Percentiles rank a stretch among this genome's conserved stretches.
Conservation (phyloP, 1,284 basidiomycete species). For the Cryptococcus sp. region DNA sequence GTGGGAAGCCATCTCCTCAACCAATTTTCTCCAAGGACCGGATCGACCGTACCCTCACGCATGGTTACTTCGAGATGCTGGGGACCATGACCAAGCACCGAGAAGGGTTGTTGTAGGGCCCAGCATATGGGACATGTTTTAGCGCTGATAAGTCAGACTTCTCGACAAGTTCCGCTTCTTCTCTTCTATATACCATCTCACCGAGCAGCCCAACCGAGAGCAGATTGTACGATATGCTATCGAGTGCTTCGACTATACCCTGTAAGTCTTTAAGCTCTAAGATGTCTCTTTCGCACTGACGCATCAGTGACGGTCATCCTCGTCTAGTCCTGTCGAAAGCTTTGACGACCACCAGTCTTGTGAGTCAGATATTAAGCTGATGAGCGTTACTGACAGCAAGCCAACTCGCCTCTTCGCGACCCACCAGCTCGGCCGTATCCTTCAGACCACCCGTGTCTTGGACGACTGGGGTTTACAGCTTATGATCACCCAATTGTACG, state of each 20-base stretch:
- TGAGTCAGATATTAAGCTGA: conserved; percentile 34
- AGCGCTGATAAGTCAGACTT: conserved; percentile 55
- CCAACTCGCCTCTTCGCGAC: conserved; percentile 84
- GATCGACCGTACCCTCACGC: conserved; percentile 76
- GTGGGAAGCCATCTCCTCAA: conserved; percentile 52
- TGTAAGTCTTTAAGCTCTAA: conserved; percentile 54
- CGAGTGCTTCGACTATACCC: conserved; percentile 83
- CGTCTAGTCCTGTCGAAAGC: conserved; percentile 89
- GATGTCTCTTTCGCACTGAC: conserved; percentile 3
- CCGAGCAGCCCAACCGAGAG: conserved; percentile 82
- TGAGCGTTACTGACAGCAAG: conserved; percentile 53
- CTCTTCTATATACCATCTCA: conserved; percentile 89
- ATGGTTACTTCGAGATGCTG: conserved; percentile 94
- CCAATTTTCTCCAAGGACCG: conserved; percentile 81
- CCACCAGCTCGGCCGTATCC: conserved; percentile 72
- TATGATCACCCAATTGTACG: conserved; percentile 91
- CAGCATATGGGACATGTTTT: neutral
- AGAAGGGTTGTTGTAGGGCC: conserved; percentile 78
- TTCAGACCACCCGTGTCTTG: conserved; percentile 53
- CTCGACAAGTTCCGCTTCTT: conserved; percentile 90
- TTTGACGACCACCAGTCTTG: conserved; percentile 84
- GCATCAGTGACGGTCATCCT: conserved; percentile 76
- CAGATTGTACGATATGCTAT: conserved; percentile 88
- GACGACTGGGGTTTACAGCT: conserved; percentile 79
- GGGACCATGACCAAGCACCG: conserved; percentile 80